Evolutionary conservation across 2,329 filamentous ascomycete species (phyloP).

Genomic region (Penicillium sp.): DNA sequence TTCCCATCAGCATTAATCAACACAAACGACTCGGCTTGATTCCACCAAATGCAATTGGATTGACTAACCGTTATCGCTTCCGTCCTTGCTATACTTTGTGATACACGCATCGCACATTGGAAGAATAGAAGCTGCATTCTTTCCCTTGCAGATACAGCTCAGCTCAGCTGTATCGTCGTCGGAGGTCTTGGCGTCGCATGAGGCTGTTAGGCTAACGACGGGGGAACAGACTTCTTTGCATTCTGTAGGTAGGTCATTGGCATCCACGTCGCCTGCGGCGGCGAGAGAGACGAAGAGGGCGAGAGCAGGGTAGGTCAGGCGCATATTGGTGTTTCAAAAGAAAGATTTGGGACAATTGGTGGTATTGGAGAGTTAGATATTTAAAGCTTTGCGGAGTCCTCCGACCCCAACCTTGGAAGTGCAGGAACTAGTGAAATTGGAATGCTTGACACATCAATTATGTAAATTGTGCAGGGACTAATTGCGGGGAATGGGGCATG

Average conservation of each 20-base stretch:
- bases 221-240: constrained; percentile 12
- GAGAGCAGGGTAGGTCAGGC: background rate
- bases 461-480: background rate
- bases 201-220: constrained; percentile 7
- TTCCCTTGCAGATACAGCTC: constrained; percentile 9
- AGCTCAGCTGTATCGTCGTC: constrained; percentile 8
- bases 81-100: constrained; percentile 12
- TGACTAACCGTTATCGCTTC: constrained; percentile 9
- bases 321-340: background rate
- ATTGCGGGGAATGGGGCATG: background rate
- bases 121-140: constrained; percentile 1
- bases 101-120: constrained; percentile 12
- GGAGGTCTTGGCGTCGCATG: constrained; percentile 6
- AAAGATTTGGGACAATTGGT: background rate
- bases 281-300: constrained; percentile 1
- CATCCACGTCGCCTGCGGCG: constrained; percentile 8
- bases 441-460: background rate
- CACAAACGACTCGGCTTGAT: background rate
- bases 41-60: background rate
- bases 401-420: background rate
- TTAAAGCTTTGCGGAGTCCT: background rate
- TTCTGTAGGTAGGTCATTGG: constrained; percentile 9
- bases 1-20: background rate
- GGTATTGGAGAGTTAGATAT: too few relatives aligned
- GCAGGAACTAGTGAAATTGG: background rate